Base-by-base conservation (phyloP, 352 stramenopile species). In the Aphanomyces stellatus region DNA sequence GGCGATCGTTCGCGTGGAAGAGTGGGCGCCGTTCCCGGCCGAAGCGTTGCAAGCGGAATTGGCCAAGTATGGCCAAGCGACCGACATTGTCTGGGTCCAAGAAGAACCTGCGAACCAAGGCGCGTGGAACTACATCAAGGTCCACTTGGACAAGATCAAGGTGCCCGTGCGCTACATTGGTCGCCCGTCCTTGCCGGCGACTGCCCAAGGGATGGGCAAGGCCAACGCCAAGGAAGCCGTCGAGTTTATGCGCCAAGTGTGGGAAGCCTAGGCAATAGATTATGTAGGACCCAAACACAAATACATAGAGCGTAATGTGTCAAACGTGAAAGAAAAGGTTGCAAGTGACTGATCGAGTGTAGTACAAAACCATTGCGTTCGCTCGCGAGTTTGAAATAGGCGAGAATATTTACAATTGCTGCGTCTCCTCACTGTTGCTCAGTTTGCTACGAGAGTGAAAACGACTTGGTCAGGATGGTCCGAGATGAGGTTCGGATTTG, bases 1-100 rank as follows among this genome's bases (percentile, higher is more conserved):
- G 42, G 84, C 83, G 22, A 83, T 94, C 40, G 64, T 92, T 30
- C 84, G 85, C 51, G 17, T 94, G 30, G 85, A 94, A 76, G 83
- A 94, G 68, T 72, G 92, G 48, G 82, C 85, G n/a, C 85, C 85
- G n/a, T 94, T 94, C 71, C 85, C 85, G 56, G 88, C 88, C 55
- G 70, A 84, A 56, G 80, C 90, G 22, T 72, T 93, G 5, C 79
- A 76, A 2, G 69, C 70, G 3, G 71, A 91, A 30, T 65, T 91
- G 11, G 62, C 51, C 17, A 82, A 78, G 53, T 92, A 87, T 37
- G 71, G 76, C 10, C 81, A 89, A 48, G 79, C 78, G 10, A 86
- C 85, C 66, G 76, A 82, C 64, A 74, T 92, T 43, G 76, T 88
- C 22, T 93, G 83, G 80, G 76, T 91, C 35, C 85, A 93, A 51